Conservation (phyloP, 2,329 filamentous ascomycete species). For the Teratosphaeria gauchensis region DNA sequence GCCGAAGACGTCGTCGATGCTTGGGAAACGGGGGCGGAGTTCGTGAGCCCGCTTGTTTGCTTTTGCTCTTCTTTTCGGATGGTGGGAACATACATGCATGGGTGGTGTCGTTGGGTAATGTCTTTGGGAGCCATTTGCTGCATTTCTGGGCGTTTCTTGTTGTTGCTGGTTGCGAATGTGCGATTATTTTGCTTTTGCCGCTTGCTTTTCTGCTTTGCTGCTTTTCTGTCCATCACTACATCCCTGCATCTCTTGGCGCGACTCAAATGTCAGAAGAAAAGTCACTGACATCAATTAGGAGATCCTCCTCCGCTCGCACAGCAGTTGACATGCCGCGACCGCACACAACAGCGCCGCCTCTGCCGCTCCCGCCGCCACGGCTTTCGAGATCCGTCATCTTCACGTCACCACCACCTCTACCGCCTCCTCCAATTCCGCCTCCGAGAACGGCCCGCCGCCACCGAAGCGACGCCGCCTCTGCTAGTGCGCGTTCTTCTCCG, state of each 20-base stretch:
- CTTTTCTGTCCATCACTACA: neutral
- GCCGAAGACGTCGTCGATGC: neutral
- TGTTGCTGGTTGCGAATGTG: neutral
- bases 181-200: neutral
- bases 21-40: neutral
- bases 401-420: neutral
- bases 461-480: neutral
- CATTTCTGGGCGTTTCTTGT: neutral
- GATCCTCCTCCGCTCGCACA: constrained; percentile 6
- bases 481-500: neutral
- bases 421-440: neutral
- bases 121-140: neutral
- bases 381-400: neutral
- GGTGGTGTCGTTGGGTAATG: neutral
- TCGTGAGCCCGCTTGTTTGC: neutral
- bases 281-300: constrained; percentile 3
- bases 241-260: neutral
- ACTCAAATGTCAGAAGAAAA: neutral
- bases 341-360: neutral
- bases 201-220: neutral
- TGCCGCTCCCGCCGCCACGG: neutral
- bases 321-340: constrained; percentile 2
- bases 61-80: neutral
- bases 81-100: neutral
- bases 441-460: neutral